Evolutionary conservation across 768 basidiomycete genomes (phyloP).

Genomic region (Chalciporus pseudorubinellus): DNA sequence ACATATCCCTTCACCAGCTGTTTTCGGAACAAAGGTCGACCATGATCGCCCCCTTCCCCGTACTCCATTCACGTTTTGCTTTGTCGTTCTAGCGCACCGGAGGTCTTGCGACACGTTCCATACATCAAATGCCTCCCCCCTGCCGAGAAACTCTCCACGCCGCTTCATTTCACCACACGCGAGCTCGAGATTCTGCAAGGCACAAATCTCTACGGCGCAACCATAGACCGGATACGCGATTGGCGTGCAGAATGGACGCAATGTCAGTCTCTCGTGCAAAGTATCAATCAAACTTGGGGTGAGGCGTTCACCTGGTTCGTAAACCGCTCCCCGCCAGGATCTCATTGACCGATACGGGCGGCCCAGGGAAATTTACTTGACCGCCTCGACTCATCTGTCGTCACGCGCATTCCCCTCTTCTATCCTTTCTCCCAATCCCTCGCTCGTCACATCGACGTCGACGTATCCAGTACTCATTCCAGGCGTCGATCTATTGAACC

Average conservation of each 20-base stretch:
- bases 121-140: slow-evolving; percentile 73
- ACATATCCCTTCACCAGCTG: slow-evolving; percentile 66
- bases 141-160: slow-evolving; percentile 56
- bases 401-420: slow-evolving; percentile 91
- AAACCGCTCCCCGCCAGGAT: neutral
- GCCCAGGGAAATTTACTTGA: slow-evolving; percentile 67
- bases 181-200: slow-evolving; percentile 73
- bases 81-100: slow-evolving; percentile 5
- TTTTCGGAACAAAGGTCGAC: slow-evolving; percentile 37
- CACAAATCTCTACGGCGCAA: slow-evolving; percentile 79
- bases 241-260: slow-evolving; percentile 64
- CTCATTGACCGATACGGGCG: neutral
- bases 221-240: slow-evolving; percentile 57
- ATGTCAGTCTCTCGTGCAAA: slow-evolving; percentile 44
- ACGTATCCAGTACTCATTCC: slow-evolving; percentile 82
- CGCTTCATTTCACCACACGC: slow-evolving; percentile 62
- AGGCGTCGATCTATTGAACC: slow-evolving; percentile 84
- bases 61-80: slow-evolving; percentile 2
- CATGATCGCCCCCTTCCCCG: neutral
- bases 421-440: slow-evolving; percentile 57
- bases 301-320: slow-evolving; percentile 66
- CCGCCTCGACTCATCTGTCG: slow-evolving; percentile 73
- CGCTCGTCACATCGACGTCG: slow-evolving; percentile 46
- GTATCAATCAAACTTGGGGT: slow-evolving; percentile 41
- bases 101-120: slow-evolving; percentile 40